Evolutionary conservation across 352 stramenopile genomes (phyloP).

Genomic region (Pythium volutum): DNA sequence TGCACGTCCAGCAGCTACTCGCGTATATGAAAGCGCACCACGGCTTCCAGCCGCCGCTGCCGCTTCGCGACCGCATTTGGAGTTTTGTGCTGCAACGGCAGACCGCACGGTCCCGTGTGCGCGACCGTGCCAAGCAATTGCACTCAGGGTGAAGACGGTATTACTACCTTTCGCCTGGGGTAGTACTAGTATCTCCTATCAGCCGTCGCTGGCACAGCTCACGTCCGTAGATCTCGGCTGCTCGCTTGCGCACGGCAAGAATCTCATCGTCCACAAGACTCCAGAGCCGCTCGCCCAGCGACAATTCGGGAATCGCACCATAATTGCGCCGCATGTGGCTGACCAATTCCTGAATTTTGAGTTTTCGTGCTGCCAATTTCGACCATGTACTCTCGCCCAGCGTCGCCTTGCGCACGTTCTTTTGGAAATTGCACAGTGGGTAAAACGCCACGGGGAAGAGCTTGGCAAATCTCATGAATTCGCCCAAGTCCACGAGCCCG

Average conservation of each 20-base stretch:
- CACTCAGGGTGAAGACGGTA: slow-evolving; percentile 28
- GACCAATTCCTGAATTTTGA: slow-evolving; percentile 51
- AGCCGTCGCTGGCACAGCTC: slow-evolving; percentile 36
- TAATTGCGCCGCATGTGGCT: slow-evolving; percentile 59
- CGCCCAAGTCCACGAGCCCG: slow-evolving; percentile 20
- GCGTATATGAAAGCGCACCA: slow-evolving; percentile 38
- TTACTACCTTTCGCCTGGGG: not conserved
- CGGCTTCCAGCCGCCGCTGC: slow-evolving; percentile 33
- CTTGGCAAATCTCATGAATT: slow-evolving; percentile 29
- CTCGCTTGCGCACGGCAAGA: slow-evolving; percentile 44
- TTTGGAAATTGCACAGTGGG: slow-evolving; percentile 26
- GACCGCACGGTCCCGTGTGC: slow-evolving; percentile 29
- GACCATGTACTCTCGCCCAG: slow-evolving; percentile 24
- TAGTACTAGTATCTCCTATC: slow-evolving; percentile 16
- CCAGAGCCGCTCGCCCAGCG: slow-evolving; percentile 34
- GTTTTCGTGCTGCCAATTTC: slow-evolving; percentile 35
- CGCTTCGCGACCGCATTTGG: slow-evolving; percentile 35
- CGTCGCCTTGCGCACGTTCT: slow-evolving; percentile 20
- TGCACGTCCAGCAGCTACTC: slow-evolving; percentile 33
- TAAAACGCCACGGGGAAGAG: slow-evolving; percentile 23
- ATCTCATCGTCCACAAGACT: slow-evolving; percentile 51
- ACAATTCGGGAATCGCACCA: slow-evolving; percentile 41
- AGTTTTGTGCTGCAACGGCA: slow-evolving; percentile 29
- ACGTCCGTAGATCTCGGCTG: slow-evolving; percentile 40
- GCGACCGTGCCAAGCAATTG: slow-evolving; percentile 33